Base-by-base conservation (phyloP, 2,329 filamentous ascomycete species). In the Cercospora sojina region DNA sequence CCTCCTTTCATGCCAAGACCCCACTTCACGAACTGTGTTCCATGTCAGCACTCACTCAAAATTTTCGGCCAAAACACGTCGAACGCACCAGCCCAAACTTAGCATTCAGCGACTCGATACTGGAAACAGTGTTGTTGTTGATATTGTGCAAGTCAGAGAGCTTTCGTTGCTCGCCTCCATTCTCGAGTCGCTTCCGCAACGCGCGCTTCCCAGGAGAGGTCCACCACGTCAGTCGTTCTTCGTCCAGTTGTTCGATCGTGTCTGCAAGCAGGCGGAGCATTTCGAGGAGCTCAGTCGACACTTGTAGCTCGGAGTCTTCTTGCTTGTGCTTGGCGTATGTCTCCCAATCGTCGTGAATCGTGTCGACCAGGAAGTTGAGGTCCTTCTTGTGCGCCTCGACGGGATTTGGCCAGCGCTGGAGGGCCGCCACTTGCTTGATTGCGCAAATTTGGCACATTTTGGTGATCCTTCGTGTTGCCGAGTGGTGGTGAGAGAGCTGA, bases 391-490 rank as follows among this genome's bases (percentile, higher is more conserved):
- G 53, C 5, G 31, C 31, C 49, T 71, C 68, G 23, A 71, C 59
- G 8, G 66, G 63, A 10, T 69, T 71, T 1, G 71, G 71, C 71
- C 68, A 70, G 27, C 64, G 61, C 16, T 66, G 51, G 10, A 63
- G 61, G 16, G 61, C 49, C 5, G 66, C 66, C 53, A 68, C 49
- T 3, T 69, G 53, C 35, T 69, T 70, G 65, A 71, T 65, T 3
- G 27, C n/a, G 59, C 71, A 73, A 35, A 71, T 32, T 49, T 71
- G 71, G 18, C 71, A 73, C 71, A 71, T 72, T 6, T n/a, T 65
- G 25, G 23, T 10, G 4, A 51, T 51, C 1, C n/a, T 13, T 51
- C 8, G 47, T 7, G 12, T 27, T 49, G 10, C 20, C 16, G 20
- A 10, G 13, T 49, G 9, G 20, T 49, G 18, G 8, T 47, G 47